Evolutionary conservation across 345 rosid genomes (phyloP).

Genomic region (Pugionium cornutum): DNA sequence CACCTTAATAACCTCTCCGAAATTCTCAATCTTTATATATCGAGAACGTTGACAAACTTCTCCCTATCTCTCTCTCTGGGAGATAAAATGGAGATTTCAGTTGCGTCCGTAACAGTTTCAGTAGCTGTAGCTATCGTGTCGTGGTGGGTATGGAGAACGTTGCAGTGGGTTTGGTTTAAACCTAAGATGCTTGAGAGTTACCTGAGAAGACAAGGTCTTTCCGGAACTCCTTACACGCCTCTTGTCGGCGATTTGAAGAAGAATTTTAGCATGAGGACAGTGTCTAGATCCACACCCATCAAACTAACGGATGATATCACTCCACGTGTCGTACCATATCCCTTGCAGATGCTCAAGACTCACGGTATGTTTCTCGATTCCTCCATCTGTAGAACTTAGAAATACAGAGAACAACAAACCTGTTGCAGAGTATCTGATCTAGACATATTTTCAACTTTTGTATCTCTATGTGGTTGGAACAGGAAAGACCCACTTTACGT

Average conservation of each 20-base stretch:
- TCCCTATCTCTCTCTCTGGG: neutral
- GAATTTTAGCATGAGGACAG: neutral
- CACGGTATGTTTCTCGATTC: slow-evolving; percentile 28
- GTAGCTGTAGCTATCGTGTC: slow-evolving; percentile 1
- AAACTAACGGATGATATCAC: slow-evolving; percentile 33
- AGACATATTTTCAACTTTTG: neutral
- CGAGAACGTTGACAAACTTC: neutral
- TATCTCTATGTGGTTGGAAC: slow-evolving; percentile 14
- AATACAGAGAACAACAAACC: neutral
- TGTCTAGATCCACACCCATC: slow-evolving; percentile 37
- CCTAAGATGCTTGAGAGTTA: slow-evolving; percentile 39
- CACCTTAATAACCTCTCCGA: slow-evolving; percentile 9
- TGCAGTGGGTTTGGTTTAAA: slow-evolving; percentile 39
- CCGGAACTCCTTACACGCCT: slow-evolving; percentile 40
- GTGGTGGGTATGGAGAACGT: slow-evolving; percentile 32
- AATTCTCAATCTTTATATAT: neutral
- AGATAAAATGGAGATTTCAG: slow-evolving; percentile 15
- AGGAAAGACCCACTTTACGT: slow-evolving; percentile 47
- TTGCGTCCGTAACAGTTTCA: neutral
- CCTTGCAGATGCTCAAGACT: slow-evolving; percentile 29
- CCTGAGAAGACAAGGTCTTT: slow-evolving; percentile 38
- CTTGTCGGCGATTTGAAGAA: slow-evolving; percentile 35
- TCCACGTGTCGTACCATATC: slow-evolving; percentile 32
- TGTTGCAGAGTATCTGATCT: neutral
- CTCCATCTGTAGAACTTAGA: neutral